Conservation (phyloP, 495 filamentous ascomycete species). For the Cercophora newfieldiana region DNA sequence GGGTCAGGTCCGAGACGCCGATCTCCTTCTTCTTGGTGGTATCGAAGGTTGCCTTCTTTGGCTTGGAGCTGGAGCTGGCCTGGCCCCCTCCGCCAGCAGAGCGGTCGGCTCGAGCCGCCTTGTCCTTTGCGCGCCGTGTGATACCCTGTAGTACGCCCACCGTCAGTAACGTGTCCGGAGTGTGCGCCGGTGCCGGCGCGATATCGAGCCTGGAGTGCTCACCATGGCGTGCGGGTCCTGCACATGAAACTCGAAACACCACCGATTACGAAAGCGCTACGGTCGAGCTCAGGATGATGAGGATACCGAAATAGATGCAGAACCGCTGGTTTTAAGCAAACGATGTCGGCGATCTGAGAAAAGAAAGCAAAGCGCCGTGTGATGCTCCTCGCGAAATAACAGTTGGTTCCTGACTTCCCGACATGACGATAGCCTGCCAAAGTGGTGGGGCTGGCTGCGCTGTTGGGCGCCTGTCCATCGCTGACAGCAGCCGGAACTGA, state of each 20-base stretch:
- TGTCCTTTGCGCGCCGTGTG: constrained; percentile 57
- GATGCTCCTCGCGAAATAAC: background rate
- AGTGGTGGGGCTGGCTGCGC: background rate
- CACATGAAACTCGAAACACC: constrained; percentile 21
- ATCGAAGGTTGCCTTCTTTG: constrained; percentile 95
- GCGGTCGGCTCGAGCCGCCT: constrained; percentile 64
- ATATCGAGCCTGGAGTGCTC: constrained; percentile 17
- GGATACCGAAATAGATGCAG: background rate
- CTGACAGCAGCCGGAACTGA: background rate
- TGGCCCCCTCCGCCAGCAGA: constrained; percentile 49
- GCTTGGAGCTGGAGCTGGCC: constrained; percentile 60
- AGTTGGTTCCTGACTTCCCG: background rate
- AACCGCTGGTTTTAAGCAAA: background rate
- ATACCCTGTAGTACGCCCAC: constrained; percentile 47
- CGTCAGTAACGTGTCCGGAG: constrained; percentile 15
- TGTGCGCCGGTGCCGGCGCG: background rate
- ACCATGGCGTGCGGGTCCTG: constrained; percentile 34
- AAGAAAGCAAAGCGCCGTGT: background rate
- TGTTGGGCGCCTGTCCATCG: background rate
- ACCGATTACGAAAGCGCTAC: constrained; percentile 5
- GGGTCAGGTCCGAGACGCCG: constrained; percentile 94
- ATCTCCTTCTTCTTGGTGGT: constrained; percentile 98
- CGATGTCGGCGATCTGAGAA: background rate
- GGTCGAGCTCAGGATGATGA: background rate
- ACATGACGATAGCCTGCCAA: background rate